These are phyloP conservation scores for Lentinula aciculospora DNA, from an alignment of 768 basidiomycete genomes.

Conservation along the genomic window DNA sequence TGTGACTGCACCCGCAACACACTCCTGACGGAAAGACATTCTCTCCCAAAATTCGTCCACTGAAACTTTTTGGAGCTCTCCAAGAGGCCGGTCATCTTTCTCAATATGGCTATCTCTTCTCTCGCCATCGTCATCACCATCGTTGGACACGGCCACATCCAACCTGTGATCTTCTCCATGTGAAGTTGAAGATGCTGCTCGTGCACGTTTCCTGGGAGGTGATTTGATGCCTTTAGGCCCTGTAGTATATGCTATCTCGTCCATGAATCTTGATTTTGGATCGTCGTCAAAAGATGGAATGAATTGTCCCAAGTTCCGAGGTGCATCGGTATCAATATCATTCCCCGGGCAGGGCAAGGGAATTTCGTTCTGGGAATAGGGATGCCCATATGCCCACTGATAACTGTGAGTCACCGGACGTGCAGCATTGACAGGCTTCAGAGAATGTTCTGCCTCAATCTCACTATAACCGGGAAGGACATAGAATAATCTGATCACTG, in stretches of 20 bases:
- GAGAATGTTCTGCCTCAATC: slow-evolving; percentile 57
- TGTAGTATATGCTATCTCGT: slow-evolving; percentile 78
- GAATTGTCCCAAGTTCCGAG: slow-evolving; percentile 55
- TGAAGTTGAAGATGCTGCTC: slow-evolving; percentile 23
- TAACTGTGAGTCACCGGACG: slow-evolving; percentile 8
- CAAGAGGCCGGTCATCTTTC: slow-evolving; percentile 34
- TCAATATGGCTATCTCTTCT: slow-evolving; percentile 17
- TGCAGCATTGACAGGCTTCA: slow-evolving; percentile 31
- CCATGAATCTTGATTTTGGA: slow-evolving; percentile 90
- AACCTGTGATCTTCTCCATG: slow-evolving; percentile 16
- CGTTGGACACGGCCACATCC: slow-evolving; percentile 14
- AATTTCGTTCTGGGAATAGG: slow-evolving; percentile 55
- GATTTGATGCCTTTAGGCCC: slow-evolving; percentile 54
- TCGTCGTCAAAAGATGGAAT: slow-evolving; percentile 96
- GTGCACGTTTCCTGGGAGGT: slow-evolving; percentile 55
- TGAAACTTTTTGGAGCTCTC: slow-evolving; percentile 54
- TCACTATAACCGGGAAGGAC: slow-evolving; percentile 66
- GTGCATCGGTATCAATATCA: slow-evolving; percentile 16
- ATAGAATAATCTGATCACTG: slow-evolving; percentile 43
- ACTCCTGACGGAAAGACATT: slow-evolving; percentile 96
- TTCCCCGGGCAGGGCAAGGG: slow-evolving; percentile 36
- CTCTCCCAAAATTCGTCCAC: slow-evolving; percentile 94
- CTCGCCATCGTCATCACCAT: slow-evolving; percentile 17
- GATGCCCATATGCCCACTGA: slow-evolving; percentile 76
- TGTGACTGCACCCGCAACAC: slow-evolving; percentile 82